These are phyloP conservation scores for Hypsizygus ulmarius DNA, from an alignment of 1,284 basidiomycete genomes.

Conservation along the genomic window DNA sequence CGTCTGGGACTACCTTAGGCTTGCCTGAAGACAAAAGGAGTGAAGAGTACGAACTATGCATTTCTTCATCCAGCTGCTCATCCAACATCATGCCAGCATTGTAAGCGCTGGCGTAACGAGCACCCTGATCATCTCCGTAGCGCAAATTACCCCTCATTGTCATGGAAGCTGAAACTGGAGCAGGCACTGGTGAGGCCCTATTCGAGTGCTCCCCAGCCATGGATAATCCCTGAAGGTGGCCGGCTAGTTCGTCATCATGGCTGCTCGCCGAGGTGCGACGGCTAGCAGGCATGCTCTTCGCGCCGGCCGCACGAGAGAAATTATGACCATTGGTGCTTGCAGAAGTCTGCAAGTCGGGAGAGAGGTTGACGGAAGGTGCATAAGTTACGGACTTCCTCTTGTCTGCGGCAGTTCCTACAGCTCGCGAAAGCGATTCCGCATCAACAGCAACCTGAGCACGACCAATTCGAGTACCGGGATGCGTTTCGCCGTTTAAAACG, in stretches of 20 bases:
- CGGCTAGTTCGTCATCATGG: conserved; percentile 76
- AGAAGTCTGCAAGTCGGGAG: conserved; percentile 56
- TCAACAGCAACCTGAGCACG: conserved; percentile 54
- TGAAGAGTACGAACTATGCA: conserved; percentile 67
- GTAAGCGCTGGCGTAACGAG: conserved; percentile 56
- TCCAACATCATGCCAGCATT: conserved; percentile 87
- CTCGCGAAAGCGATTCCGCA: conserved; percentile 57
- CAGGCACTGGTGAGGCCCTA: conserved; percentile 51
- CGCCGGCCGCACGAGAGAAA: conserved; percentile 64
- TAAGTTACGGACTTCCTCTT: conserved; percentile 87
- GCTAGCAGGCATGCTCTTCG: conserved; percentile 87
- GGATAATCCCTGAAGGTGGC: conserved; percentile 66
- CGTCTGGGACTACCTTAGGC: conserved; percentile 51
- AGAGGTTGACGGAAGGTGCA: conserved; percentile 69
- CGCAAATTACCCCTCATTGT: conserved; percentile 46
- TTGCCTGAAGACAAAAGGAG: conserved; percentile 5
- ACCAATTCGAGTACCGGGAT: conserved; percentile 38
- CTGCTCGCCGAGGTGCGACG: conserved; percentile 79
- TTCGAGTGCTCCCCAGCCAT: conserved; percentile 58
- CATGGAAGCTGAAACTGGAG: conserved; percentile 48
- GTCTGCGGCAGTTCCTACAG: conserved; percentile 65
- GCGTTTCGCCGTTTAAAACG: conserved; percentile 51
- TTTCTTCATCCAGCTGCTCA: conserved; percentile 86
- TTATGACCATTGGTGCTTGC: conserved; percentile 43
- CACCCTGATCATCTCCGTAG: conserved; percentile 52